These are phyloP conservation scores for Xylariaceae sp. DNA, from an alignment of 2,329 filamentous ascomycete species.

Conservation along the genomic window DNA sequence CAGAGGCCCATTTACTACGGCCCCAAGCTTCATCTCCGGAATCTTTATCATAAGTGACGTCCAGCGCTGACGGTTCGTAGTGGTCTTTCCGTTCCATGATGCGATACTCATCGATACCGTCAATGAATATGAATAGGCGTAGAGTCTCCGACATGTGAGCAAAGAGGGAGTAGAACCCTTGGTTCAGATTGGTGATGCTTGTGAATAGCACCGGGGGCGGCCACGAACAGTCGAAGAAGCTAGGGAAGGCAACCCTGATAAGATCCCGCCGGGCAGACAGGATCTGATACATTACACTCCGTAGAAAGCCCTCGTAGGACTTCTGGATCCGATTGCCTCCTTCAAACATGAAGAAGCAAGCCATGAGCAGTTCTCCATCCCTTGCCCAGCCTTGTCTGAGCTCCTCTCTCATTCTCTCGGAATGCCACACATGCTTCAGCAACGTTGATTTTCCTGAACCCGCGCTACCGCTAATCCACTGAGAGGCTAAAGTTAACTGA, in stretches of 20 bases:
- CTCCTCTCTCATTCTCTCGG: conserved; percentile 28
- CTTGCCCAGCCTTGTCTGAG: conserved; percentile 41
- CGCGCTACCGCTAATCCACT: conserved; percentile 48
- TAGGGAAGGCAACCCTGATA: conserved; percentile 36
- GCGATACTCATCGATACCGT: conserved; percentile 38
- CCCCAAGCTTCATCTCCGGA: conserved; percentile 36
- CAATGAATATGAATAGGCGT: conserved; percentile 34
- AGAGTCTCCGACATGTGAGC: conserved; percentile 34
- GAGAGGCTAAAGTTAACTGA: conserved; percentile 6
- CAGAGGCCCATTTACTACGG: conserved; percentile 36
- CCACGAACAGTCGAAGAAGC: conserved; percentile 36
- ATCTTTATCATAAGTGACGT: conserved; percentile 33
- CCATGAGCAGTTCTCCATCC: conserved; percentile 32
- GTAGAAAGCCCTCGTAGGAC: conserved; percentile 44
- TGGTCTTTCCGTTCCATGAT: conserved; percentile 39
- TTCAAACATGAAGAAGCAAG: conserved; percentile 47
- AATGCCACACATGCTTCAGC: conserved; percentile 46
- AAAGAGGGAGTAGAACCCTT: conserved; percentile 37
- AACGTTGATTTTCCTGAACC: conserved; percentile 52
- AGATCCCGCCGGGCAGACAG: conserved; percentile 35
- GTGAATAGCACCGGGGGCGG: conserved; percentile 36
- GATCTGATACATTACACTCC: conserved; percentile 41
- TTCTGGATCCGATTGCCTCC: conserved; percentile 43
- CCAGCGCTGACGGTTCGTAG: conserved; percentile 34
- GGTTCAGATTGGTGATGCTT: conserved; percentile 34